Percentiles rank a stretch among this genome's conserved stretches.
Evolutionary conservation across 1,139 yeast genomes (phyloP).

Genomic region (Candida sp.): DNA sequence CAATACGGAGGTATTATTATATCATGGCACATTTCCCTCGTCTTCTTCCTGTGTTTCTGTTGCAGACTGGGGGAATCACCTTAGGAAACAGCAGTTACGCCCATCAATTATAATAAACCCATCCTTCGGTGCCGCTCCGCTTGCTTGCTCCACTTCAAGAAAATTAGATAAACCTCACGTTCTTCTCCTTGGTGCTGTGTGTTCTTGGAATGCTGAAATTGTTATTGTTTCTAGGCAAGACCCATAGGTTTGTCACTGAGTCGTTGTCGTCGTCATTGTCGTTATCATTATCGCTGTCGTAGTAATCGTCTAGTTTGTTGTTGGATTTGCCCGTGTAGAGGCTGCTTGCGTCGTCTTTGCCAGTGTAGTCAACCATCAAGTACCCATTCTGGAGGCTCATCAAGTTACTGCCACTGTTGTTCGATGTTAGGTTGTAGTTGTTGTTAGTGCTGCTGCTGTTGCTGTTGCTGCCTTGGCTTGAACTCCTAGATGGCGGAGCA

Average conservation of each 20-base stretch:
- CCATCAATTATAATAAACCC: not conserved
- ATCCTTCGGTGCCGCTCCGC: not conserved
- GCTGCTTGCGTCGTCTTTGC: slow-evolving; percentile 3
- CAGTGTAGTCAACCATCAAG: slow-evolving; percentile 9
- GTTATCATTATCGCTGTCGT: not conserved
- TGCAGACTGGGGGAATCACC: too few species aligned
- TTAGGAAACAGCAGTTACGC: too few species aligned
- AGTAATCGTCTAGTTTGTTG: not conserved
- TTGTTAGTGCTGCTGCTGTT: not conserved
- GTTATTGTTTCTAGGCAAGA: not conserved
- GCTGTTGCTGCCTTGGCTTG: not conserved
- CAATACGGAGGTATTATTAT: too few species aligned
- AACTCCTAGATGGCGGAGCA: not conserved
- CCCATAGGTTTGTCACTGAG: not conserved
- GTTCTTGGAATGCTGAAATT: not conserved
- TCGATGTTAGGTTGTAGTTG: slow-evolving; percentile 1
- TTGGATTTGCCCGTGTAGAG: not conserved
- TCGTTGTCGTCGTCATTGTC: not conserved
- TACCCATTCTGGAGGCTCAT: slow-evolving; percentile 8
- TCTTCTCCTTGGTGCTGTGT: not conserved
- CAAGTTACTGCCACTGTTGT: slow-evolving; percentile 5
- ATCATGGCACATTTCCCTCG: too few species aligned
- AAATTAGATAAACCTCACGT: not conserved
- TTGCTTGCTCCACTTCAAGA: not conserved
- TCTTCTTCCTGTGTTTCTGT: too few species aligned